These are phyloP conservation scores for Cairneyella variabilis DNA, from an alignment of 495 filamentous ascomycete genomes.

Conservation along the genomic window DNA sequence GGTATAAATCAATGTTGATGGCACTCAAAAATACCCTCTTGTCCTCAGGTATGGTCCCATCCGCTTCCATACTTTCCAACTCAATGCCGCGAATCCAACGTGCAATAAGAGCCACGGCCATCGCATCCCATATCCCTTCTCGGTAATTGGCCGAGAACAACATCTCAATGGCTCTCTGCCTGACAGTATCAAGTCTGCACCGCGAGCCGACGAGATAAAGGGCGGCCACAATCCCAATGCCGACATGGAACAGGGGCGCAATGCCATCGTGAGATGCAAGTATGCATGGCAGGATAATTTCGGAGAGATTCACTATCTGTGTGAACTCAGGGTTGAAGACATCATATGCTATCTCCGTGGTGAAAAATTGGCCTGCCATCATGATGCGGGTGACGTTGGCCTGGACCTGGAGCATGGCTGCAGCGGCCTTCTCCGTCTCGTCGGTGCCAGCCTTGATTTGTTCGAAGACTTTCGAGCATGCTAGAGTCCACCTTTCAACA, in stretches of 20 bases:
- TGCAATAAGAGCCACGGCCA: not conserved
- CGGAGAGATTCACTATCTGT: too few species aligned
- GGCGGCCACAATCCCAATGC: not conserved
- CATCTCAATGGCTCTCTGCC: not conserved
- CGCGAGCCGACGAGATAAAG: not conserved
- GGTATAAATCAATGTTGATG: not conserved
- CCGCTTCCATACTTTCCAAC: not conserved
- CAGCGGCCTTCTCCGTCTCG: too few species aligned
- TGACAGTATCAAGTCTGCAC: not conserved
- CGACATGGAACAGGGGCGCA: not conserved
- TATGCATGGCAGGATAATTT: too few species aligned
- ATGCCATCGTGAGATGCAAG: too few species aligned
- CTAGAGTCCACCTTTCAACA: too few species aligned
- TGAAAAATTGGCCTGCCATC: too few species aligned
- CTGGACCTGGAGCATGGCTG: too few species aligned
- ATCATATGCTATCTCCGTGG: too few species aligned
- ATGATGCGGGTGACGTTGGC: too few species aligned
- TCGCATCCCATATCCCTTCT: not conserved
- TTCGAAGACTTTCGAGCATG: too few species aligned
- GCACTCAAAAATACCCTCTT: not conserved
- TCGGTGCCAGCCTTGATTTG: too few species aligned
- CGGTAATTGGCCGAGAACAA: not conserved
- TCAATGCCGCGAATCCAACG: not conserved
- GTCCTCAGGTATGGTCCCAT: not conserved
- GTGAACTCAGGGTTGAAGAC: too few species aligned